phyloP scores from a whole-genome alignment of 306 rosid genomes.

The Coriaria nepalensis region DNA sequence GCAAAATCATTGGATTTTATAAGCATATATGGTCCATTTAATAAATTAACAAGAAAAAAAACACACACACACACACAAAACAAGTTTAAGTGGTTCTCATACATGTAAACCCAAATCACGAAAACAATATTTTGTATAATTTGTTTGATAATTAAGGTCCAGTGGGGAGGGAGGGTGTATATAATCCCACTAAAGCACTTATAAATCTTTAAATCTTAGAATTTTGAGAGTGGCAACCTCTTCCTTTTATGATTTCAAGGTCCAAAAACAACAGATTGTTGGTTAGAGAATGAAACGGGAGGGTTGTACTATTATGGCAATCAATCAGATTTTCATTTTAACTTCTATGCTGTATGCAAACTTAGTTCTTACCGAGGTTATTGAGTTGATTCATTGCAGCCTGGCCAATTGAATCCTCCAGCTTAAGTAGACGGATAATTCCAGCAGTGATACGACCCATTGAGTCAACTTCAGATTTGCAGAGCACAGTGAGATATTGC shows the following conservation, averaged over 20 bases:
- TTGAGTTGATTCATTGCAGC: conserved; percentile 69
- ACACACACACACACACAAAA: background rate
- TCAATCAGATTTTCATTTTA: background rate
- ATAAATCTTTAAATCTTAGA: no score
- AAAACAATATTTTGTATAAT: no score
- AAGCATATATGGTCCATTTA: background rate
- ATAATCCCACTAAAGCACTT: no score
- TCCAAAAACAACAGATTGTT: no score
- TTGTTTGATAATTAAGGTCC: no score
- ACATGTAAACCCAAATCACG: no score
- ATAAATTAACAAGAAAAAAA: background rate
- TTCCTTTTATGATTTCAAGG: no score
- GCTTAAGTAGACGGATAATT: conserved; percentile 64
- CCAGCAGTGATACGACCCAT: conserved; percentile 84
- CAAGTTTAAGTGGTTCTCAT: no score
- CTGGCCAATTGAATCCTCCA: conserved; percentile 82
- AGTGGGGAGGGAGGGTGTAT: no score
- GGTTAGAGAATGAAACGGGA: no score
- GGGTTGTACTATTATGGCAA: no score
- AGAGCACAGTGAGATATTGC: conserved; percentile 69
- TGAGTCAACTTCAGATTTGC: conserved; percentile 95
- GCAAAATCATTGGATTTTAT: conserved; percentile 22
- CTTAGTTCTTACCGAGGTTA: conserved; percentile 51
- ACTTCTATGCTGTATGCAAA: background rate
- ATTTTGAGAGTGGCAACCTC: no score